A percentile compares a stretch with the other conserved stretches of the same genome.
Evolutionary conservation across 2,329 filamentous ascomycete genomes (phyloP).

Genomic region (Chalaropsis thielavioides): DNA sequence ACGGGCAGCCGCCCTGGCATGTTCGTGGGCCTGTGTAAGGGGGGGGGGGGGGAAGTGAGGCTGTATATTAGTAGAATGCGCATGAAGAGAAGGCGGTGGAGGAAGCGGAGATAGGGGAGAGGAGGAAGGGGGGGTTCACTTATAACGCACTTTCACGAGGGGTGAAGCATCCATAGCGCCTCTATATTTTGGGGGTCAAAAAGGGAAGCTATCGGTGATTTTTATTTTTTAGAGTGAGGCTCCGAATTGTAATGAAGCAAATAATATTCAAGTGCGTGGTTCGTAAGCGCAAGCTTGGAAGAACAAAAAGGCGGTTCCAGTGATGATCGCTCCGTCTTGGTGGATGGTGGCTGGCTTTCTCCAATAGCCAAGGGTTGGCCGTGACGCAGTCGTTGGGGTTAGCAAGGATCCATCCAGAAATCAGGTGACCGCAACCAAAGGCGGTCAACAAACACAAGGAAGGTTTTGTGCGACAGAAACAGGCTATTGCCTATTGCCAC

Average conservation of each 20-base stretch:
- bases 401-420: neutral
- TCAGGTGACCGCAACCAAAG: neutral
- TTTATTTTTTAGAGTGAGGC: neutral
- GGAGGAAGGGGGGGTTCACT: neutral
- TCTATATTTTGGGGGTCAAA: neutral
- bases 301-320: neutral
- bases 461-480: neutral
- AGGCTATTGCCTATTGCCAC: neutral
- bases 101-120: neutral
- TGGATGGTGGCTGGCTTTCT: neutral
- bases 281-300: neutral
- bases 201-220: neutral
- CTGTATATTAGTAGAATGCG: neutral
- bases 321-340: neutral
- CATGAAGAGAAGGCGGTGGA: neutral
- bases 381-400: neutral
- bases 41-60: neutral
- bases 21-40: slow-evolving; percentile 58
- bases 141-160: slow-evolving; percentile 43
- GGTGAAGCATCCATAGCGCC: slow-evolving; percentile 52
- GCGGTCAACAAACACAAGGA: no score
- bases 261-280: neutral
- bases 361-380: neutral
- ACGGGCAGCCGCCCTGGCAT: slow-evolving; percentile 68
- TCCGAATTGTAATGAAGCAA: neutral